Percentiles rank a stretch among this genome's conserved stretches.
Evolutionary conservation across 2,329 filamentous ascomycete genomes (phyloP).

Genomic region (Neobulgaria alba): DNA sequence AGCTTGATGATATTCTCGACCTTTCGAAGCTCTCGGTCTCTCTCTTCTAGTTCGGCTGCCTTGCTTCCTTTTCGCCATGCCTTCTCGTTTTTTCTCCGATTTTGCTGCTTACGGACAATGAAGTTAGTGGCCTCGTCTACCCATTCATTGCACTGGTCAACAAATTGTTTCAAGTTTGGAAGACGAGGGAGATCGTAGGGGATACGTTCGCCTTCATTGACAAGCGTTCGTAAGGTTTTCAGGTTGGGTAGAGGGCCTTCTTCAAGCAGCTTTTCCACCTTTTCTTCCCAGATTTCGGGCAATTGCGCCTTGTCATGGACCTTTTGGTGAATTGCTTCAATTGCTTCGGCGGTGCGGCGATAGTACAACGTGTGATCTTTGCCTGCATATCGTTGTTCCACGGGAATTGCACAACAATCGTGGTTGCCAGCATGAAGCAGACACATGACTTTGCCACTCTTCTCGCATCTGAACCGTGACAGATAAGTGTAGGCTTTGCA

Average conservation of each 20-base stretch:
- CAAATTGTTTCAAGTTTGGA: slow-evolving; percentile 74
- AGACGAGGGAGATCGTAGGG: slow-evolving; percentile 81
- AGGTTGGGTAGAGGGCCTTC: slow-evolving; percentile 78
- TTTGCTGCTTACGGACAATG: slow-evolving; percentile 95
- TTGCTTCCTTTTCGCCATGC: slow-evolving; percentile 70
- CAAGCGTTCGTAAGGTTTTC: slow-evolving; percentile 72
- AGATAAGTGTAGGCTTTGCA: slow-evolving; percentile 92
- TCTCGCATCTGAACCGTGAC: slow-evolving; percentile 79
- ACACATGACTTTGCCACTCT: slow-evolving; percentile 74
- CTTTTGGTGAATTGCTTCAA: slow-evolving; percentile 60
- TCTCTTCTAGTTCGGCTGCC: slow-evolving; percentile 75
- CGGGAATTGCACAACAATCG: slow-evolving; percentile 66
- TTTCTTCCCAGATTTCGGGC: slow-evolving; percentile 84
- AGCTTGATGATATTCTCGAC: slow-evolving; percentile 83
- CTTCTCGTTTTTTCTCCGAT: slow-evolving; percentile 89
- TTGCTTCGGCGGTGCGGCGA: slow-evolving; percentile 64
- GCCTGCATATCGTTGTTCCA: slow-evolving; percentile 59
- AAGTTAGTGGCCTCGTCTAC: slow-evolving; percentile 95
- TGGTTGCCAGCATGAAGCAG: slow-evolving; percentile 71
- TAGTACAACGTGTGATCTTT: slow-evolving; percentile 68
- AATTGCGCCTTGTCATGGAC: slow-evolving; percentile 78
- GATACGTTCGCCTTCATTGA: slow-evolving; percentile 93
- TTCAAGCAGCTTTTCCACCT: slow-evolving; percentile 75
- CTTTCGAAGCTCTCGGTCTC: slow-evolving; percentile 75
- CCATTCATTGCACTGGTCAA: slow-evolving; percentile 95